A percentile compares a stretch with the other conserved stretches of the same genome.
Conservation (phyloP, 495 filamentous ascomycete species). For the Cudoniella acicularis region DNA sequence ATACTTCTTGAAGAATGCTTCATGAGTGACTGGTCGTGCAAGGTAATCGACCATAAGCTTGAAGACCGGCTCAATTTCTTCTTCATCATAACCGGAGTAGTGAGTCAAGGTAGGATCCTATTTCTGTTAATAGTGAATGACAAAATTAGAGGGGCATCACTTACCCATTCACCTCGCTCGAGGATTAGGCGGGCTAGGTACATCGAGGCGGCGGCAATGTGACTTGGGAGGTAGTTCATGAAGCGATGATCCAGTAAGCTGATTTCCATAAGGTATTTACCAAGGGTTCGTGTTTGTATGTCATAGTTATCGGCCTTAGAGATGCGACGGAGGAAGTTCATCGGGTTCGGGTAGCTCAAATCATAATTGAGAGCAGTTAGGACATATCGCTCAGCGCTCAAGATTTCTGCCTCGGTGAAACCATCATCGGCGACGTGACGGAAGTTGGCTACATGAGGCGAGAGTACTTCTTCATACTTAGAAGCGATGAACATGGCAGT, state of each 20-base stretch:
- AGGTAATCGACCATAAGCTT: conserved; percentile 95
- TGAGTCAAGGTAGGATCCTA: conserved; percentile 78
- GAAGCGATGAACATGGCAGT: conserved; percentile 99
- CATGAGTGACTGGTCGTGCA: conserved; percentile 78
- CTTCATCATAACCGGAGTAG: conserved; percentile 90
- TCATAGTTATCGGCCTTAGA: conserved; percentile 99
- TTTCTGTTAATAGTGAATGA: conserved; percentile 27
- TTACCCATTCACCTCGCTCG: conserved; percentile 85
- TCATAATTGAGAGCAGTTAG: conserved; percentile 90
- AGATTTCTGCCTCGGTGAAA: conserved; percentile 91
- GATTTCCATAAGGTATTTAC: conserved; percentile 98
- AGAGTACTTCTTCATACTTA: conserved; percentile 97
- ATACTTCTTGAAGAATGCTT: conserved; percentile 99
- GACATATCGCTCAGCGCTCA: conserved; percentile 94
- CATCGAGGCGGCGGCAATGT: conserved; percentile 89
- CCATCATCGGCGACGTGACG: conserved; percentile 94
- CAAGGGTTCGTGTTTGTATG: conserved; percentile 92
- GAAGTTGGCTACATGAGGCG: conserved; percentile 95
- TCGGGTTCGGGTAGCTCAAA: conserved; percentile 96
- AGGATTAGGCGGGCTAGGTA: conserved; percentile 88
- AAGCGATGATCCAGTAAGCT: conserved; percentile 91
- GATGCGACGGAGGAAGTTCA: conserved; percentile 98
- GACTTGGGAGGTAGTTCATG: conserved; percentile 80
- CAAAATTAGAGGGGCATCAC: conserved; percentile 28
- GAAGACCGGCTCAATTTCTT: conserved; percentile 89